Evolutionary conservation across 75 land plant species (phyloP).

Genomic region (Adiantum capillusveneris): DNA sequence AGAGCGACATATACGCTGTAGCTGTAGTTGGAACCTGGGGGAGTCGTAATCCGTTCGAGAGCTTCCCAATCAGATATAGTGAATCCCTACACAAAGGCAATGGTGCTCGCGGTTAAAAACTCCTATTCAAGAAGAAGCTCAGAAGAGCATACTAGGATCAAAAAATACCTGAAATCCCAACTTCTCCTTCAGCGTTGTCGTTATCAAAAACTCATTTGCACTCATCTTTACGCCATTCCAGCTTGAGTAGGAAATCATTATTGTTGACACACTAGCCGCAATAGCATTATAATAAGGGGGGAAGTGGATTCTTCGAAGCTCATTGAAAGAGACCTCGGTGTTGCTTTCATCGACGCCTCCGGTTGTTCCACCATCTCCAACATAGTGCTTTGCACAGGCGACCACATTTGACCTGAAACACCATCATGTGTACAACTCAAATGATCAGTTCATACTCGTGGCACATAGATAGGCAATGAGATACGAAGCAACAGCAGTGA

Average conservation of each 20-base stretch:
- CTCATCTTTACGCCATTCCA: slow-evolving; percentile 38
- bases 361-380: slow-evolving; percentile 72
- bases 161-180: slow-evolving; percentile 16
- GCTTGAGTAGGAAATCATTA: slow-evolving; percentile 65
- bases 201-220: slow-evolving; percentile 14
- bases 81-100: slow-evolving; percentile 46
- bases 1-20: slow-evolving; percentile 39
- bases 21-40: slow-evolving; percentile 52
- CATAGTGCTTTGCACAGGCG: slow-evolving; percentile 69
- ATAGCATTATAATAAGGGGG: slow-evolving; percentile 40
- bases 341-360: slow-evolving; percentile 52
- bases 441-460: too few relatives aligned
- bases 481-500: slow-evolving; percentile 2
- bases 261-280: slow-evolving; percentile 44
- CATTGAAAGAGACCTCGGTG: slow-evolving; percentile 27
- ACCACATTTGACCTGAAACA: slow-evolving; percentile 31
- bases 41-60: slow-evolving; percentile 47
- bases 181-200: slow-evolving; percentile 12
- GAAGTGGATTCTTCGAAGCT: slow-evolving; percentile 47
- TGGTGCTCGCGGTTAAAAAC: not conserved
- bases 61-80: slow-evolving; percentile 77
- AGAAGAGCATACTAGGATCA: not conserved
- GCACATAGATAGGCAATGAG: not conserved
- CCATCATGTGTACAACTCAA: not conserved
- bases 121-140: not conserved